A percentile compares a stretch with the other conserved stretches of the same genome.
phyloP scores from a whole-genome alignment of 768 basidiomycete species.

The Neoboletus magnificus region DNA sequence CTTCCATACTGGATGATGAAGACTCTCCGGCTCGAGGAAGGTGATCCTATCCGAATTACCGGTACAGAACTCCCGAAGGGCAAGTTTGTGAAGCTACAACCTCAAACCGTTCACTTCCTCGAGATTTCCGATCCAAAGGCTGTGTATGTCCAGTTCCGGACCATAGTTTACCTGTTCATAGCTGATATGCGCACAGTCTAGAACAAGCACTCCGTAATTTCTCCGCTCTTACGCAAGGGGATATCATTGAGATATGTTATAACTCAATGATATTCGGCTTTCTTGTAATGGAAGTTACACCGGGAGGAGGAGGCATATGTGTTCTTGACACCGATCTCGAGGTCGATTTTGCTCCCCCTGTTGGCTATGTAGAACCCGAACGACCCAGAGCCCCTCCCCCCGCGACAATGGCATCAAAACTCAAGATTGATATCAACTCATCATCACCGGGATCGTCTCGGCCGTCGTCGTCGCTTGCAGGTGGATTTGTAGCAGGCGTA shows the following conservation, averaged over 20 bases:
- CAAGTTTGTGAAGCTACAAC: slow-evolving; percentile 94
- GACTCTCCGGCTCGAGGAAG: slow-evolving; percentile 87
- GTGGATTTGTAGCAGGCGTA: slow-evolving; percentile 55
- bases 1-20: slow-evolving; percentile 99
- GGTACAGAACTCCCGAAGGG: slow-evolving; percentile 88
- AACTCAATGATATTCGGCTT: slow-evolving; percentile 94
- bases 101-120: slow-evolving; percentile 91
- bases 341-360: slow-evolving; percentile 93
- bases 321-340: slow-evolving; percentile 96
- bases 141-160: slow-evolving; percentile 59
- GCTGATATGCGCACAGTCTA: slow-evolving; percentile 49
- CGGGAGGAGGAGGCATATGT: slow-evolving; percentile 83
- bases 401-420: slow-evolving; percentile 92
- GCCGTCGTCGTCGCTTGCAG: slow-evolving; percentile 70
- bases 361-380: slow-evolving; percentile 93
- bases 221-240: slow-evolving; percentile 86
- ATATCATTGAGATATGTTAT: slow-evolving; percentile 98
- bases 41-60: slow-evolving; percentile 91
- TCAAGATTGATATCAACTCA: slow-evolving; percentile 89
- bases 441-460: slow-evolving; percentile 84
- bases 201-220: slow-evolving; percentile 95
- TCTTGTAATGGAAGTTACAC: slow-evolving; percentile 90
- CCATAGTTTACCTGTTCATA: background rate
- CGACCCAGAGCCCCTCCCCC: slow-evolving; percentile 77
- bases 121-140: slow-evolving; percentile 98